phyloP scores from a whole-genome alignment of 805 yeast species.

The Maudiozyma bulderi region DNA sequence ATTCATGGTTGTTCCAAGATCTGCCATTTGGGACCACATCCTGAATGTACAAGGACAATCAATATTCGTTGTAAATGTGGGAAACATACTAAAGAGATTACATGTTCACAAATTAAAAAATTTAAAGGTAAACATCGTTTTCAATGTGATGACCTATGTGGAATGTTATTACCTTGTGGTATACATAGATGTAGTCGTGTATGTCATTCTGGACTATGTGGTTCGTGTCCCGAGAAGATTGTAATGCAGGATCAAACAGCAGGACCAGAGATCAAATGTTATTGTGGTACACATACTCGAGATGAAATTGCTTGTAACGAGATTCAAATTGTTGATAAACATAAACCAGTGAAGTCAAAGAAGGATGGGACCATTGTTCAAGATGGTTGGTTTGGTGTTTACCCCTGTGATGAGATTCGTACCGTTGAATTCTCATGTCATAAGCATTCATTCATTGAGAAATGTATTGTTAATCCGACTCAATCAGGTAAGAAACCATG shows the following conservation, averaged over 20 bases:
- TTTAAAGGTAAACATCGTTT: constrained; percentile 37
- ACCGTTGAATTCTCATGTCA: constrained; percentile 52
- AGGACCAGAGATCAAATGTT: constrained; percentile 41
- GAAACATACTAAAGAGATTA: constrained; percentile 50
- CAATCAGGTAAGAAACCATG: constrained; percentile 34
- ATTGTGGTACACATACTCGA: constrained; percentile 56
- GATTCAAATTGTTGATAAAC: constrained; percentile 34
- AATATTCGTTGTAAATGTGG: constrained; percentile 68
- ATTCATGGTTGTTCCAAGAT: constrained; percentile 63
- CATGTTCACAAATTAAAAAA: constrained; percentile 57
- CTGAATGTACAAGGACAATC: constrained; percentile 70
- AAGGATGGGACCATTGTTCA: constrained; percentile 7
- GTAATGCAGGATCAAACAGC: constrained; percentile 20
- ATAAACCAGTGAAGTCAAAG: constrained; percentile 28
- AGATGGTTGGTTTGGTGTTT: constrained; percentile 42
- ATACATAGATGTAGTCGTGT: constrained; percentile 50
- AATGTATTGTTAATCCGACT: constrained; percentile 27
- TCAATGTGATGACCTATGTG: constrained; percentile 51
- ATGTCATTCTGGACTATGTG: constrained; percentile 83
- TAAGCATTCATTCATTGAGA: constrained; percentile 47
- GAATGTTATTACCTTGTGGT: constrained; percentile 57
- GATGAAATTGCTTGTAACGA: constrained; percentile 28
- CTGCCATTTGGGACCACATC: constrained; percentile 90
- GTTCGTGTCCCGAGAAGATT: constrained; percentile 45
- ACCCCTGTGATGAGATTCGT: constrained; percentile 38